These are phyloP conservation scores for Colletotrichum abscissum DNA, from an alignment of 2,329 filamentous ascomycete species.

Conservation along the genomic window DNA sequence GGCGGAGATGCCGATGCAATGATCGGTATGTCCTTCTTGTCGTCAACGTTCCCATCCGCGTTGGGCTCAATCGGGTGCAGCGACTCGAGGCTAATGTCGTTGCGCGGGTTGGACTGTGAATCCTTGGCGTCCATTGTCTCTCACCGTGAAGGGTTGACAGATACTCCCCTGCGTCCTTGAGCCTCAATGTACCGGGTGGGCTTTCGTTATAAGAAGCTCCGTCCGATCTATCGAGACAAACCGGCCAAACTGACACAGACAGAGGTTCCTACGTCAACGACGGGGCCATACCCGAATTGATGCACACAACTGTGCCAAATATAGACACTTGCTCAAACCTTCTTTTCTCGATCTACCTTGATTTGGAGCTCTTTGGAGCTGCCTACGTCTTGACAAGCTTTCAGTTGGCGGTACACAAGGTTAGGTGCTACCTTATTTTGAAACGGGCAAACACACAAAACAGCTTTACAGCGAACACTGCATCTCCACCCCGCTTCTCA, in stretches of 20 bases:
- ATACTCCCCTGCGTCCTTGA: background rate
- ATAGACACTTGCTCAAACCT: background rate
- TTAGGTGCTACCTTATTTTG: background rate
- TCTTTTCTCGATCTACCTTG: background rate
- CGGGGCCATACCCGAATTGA: background rate
- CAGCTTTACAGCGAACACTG: background rate
- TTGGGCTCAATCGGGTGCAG: background rate
- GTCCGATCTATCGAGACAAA: background rate
- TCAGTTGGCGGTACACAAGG: background rate
- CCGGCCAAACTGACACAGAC: background rate
- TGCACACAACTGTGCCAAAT: slow-evolving; percentile 1
- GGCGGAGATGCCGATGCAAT: background rate
- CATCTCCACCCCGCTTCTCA: background rate
- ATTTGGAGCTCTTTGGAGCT: background rate
- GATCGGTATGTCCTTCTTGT: slow-evolving; percentile 1
- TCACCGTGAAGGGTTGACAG: background rate
- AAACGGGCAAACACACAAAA: slow-evolving; percentile 25
- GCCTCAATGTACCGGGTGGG: background rate
- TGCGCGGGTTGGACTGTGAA: background rate
- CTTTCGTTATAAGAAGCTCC: slow-evolving; percentile 10
- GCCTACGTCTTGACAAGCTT: background rate
- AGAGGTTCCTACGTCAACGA: slow-evolving; percentile 10
- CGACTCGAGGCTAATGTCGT: slow-evolving; percentile 19
- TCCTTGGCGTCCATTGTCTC: slow-evolving; percentile 23
- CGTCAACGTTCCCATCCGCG: background rate